A percentile compares a stretch with the other conserved stretches of the same genome.
Conservation (phyloP, 805 yeast genomes). For the Cyberlindnera nakhonratchasimensis region DNA sequence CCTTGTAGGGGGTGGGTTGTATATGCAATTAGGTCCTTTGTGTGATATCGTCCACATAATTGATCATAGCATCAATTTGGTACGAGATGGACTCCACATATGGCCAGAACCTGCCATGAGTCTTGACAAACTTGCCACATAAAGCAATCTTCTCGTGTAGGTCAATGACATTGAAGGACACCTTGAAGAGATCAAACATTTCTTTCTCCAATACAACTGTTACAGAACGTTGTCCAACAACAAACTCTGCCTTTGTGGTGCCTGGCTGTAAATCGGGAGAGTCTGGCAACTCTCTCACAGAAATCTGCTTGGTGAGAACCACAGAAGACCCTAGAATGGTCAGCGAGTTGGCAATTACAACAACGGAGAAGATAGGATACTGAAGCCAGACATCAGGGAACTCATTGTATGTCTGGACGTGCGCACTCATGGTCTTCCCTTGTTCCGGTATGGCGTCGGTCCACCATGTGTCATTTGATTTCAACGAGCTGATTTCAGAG, state of each 20-base stretch:
- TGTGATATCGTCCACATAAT: constrained; percentile 19
- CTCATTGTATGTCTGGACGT: constrained; percentile 18
- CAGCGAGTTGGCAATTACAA: constrained; percentile 29
- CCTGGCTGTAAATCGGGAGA: constrained; percentile 6
- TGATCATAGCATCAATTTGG: constrained; percentile 26
- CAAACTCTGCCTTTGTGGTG: constrained; percentile 9
- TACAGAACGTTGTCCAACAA: constrained; percentile 10
- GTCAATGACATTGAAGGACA: constrained; percentile 14
- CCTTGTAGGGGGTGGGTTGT: too few relatives aligned
- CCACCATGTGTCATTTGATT: constrained; percentile 28
- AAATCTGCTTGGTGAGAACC: constrained; percentile 23
- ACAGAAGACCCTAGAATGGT: constrained; percentile 33
- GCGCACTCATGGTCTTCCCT: constrained; percentile 23
- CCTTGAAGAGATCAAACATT: constrained; percentile 7
- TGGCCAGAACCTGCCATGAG: constrained; percentile 30
- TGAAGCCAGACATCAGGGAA: constrained; percentile 41
- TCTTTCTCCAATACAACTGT: constrained; percentile 13
- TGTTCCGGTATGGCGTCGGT: constrained; percentile 23
- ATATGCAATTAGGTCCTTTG: constrained; percentile 1
- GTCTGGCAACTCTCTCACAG: constrained; percentile 14
- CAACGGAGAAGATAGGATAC: constrained; percentile 33
- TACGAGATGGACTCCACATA: constrained; percentile 24
- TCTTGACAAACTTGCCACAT: constrained; percentile 22
- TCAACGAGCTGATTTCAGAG: constrained; percentile 22
- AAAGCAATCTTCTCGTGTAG: constrained; percentile 21